These are phyloP conservation scores for Botryotinia globosa DNA, from an alignment of 2,329 filamentous ascomycete species.

Conservation along the genomic window DNA sequence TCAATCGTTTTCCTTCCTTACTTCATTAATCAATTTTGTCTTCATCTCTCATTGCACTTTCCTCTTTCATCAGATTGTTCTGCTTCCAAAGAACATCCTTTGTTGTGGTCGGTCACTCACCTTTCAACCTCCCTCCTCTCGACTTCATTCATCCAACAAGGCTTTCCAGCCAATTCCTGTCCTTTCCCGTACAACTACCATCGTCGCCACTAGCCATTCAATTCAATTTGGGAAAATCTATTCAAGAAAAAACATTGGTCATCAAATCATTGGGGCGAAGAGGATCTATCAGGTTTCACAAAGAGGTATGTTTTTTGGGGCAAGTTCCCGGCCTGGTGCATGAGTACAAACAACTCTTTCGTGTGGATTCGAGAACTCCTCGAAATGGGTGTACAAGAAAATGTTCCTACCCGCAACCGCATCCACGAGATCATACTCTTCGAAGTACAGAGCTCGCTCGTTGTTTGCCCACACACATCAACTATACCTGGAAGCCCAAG, in stretches of 20 bases:
- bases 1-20: constrained; percentile 5
- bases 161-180: constrained; percentile 15
- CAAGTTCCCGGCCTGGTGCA: constrained; percentile 12
- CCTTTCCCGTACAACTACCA: constrained; percentile 8
- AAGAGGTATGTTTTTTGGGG: constrained; percentile 18
- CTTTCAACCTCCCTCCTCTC: background rate
- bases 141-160: constrained; percentile 5
- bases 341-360: constrained; percentile 14
- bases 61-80: background rate
- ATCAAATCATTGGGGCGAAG: constrained; percentile 9
- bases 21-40: background rate
- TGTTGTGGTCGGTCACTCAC: constrained; percentile 1
- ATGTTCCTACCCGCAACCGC: constrained; percentile 13
- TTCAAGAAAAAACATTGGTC: background rate
- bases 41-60: constrained; percentile 7
- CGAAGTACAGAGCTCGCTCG: constrained; percentile 7
- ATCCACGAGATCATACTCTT: constrained; percentile 17
- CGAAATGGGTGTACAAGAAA: constrained; percentile 14
- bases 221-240: background rate
- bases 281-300: constrained; percentile 14
- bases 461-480: constrained; percentile 15
- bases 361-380: constrained; percentile 18
- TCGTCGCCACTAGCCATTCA: background rate
- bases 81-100: constrained; percentile 8
- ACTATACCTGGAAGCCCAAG: constrained; percentile 3